phyloP scores from a whole-genome alignment of 139 green algal genomes.

The Micractinium sp. region DNA sequence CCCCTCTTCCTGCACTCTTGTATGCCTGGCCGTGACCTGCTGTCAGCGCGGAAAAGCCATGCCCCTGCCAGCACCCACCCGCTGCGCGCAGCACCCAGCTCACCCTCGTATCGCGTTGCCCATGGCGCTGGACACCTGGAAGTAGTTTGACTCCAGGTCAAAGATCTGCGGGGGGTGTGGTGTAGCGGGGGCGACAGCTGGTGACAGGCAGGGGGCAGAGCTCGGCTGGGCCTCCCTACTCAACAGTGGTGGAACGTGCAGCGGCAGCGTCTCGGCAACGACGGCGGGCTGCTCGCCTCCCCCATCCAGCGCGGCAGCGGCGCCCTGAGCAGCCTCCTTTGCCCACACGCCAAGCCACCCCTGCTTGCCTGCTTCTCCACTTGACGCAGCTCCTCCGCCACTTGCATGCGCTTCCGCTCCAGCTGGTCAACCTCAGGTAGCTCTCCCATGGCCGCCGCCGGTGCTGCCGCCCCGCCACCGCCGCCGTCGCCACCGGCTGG shows the following conservation, averaged over 20 bases:
- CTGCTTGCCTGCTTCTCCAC: slow-evolving; percentile 42
- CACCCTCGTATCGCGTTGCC: slow-evolving; percentile 60
- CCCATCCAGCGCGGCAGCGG: background rate
- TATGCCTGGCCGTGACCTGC: no score
- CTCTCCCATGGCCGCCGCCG: background rate
- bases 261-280: background rate
- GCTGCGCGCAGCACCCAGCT: no score
- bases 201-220: background rate
- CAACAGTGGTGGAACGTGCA: no score
- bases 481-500: background rate
- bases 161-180: slow-evolving; percentile 56
- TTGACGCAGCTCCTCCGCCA: slow-evolving; percentile 53
- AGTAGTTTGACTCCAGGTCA: slow-evolving; percentile 71
- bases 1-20: no score
- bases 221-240: background rate
- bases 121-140: slow-evolving; percentile 58
- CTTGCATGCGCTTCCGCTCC: slow-evolving; percentile 49
- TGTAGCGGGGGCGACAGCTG: background rate
- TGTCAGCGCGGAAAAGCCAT: no score
- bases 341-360: no score
- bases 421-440: slow-evolving; percentile 45
- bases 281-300: background rate
- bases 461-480: background rate
- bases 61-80: no score
- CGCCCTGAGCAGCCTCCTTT: background rate